Conservation (phyloP, 2,329 filamentous ascomycete genomes). For the Talaromyces marneffei region DNA sequence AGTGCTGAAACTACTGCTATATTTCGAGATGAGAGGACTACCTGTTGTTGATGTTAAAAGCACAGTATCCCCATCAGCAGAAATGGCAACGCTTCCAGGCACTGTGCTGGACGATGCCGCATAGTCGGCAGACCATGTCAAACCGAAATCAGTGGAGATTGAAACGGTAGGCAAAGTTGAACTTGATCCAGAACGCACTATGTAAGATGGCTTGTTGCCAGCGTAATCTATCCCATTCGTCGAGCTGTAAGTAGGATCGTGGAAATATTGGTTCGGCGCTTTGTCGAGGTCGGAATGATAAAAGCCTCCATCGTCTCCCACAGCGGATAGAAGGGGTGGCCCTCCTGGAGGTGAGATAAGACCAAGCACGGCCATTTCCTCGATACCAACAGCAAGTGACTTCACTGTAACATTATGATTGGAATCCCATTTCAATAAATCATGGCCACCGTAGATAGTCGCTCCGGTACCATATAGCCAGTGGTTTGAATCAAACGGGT, state of each 20-base stretch:
- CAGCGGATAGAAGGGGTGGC: constrained; percentile 47
- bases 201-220: constrained; percentile 40
- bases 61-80: constrained; percentile 46
- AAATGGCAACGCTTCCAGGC: constrained; percentile 47
- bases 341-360: constrained; percentile 48
- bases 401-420: constrained; percentile 46
- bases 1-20: constrained; percentile 35
- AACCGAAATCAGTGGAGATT: constrained; percentile 47
- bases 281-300: constrained; percentile 35
- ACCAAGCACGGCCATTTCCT: constrained; percentile 49
- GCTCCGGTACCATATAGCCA: constrained; percentile 57
- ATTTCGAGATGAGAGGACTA: constrained; percentile 18
- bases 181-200: constrained; percentile 48
- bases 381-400: constrained; percentile 51
- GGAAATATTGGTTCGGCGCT: constrained; percentile 43
- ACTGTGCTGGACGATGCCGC: constrained; percentile 42
- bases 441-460: constrained; percentile 51
- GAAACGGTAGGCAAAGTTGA: constrained; percentile 39
- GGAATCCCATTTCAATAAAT: constrained; percentile 53
- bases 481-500: constrained; percentile 55
- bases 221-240: constrained; percentile 41
- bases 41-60: constrained; percentile 22
- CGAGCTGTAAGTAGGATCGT: constrained; percentile 44
- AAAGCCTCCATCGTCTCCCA: constrained; percentile 51
- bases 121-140: constrained; percentile 45